A percentile compares a stretch with the other conserved stretches of the same genome.
Evolutionary conservation across 768 basidiomycete genomes (phyloP).

Genomic region (Boletus bicolor): DNA sequence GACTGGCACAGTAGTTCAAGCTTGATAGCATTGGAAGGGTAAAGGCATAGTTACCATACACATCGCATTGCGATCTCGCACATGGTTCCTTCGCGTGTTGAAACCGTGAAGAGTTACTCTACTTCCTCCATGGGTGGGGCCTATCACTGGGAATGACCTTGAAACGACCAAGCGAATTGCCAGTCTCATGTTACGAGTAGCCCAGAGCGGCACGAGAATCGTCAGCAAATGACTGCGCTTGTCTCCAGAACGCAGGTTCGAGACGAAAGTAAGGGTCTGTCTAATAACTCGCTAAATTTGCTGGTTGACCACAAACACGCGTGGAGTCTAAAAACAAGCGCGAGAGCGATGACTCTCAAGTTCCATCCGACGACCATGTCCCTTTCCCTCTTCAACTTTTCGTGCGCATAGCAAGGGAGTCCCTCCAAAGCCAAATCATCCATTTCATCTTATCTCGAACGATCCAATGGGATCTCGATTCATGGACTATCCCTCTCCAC

Average conservation of each 20-base stretch:
- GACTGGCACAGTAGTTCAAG: not conserved
- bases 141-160: not conserved
- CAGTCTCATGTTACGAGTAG: no score
- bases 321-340: no score
- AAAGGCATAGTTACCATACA: not conserved
- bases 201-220: no score
- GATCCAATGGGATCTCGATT: conserved; percentile 23
- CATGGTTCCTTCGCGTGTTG: not conserved
- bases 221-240: no score
- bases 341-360: not conserved
- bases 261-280: no score
- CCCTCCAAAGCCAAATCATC: not conserved
- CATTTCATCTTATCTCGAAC: not conserved
- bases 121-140: not conserved
- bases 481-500: conserved; percentile 23
- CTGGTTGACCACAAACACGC: no score
- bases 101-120: not conserved
- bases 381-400: not conserved
- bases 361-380: not conserved
- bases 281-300: no score
- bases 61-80: not conserved
- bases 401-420: not conserved
- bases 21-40: not conserved
- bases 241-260: no score
- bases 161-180: no score